Evolutionary conservation across 2,329 filamentous ascomycete species (phyloP), one percentile per base, ranked within the genome.

Genomic region (Fusarium chuoi): DNA sequence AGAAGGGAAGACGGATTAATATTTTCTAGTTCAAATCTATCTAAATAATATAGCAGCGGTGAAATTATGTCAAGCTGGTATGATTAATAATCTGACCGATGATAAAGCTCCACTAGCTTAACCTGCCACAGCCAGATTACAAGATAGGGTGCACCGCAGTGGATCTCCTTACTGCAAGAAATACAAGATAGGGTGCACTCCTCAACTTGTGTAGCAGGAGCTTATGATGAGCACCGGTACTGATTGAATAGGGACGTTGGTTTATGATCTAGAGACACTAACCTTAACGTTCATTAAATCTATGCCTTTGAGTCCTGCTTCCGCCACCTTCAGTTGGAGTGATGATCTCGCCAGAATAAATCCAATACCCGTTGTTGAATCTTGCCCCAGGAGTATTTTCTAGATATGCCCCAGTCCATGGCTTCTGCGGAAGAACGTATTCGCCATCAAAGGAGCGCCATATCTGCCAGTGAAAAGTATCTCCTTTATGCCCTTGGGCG

Each of bases 401-500:
- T 4, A 42, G 30, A 33, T 33, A 4, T 7, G 26, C 14, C n/a
- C 26, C 18, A 13, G 2, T 11, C 33, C 24, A 12, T 24, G 33
- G 42, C 9, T 4, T 14, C 20, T 17, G 6, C 8, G 38, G 39
- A 6, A 57, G 22, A 9, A 26, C 14, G 44, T 38, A 35, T 14
- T 20, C 15, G 9, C 28, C 54, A 9, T n/a, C 22, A 12, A 57
- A 30, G 10, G 8, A 13, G 14, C 52, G 60, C 51, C 60, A 62
- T 7, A 62, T 22, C 26, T 39, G 35, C 20, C 26, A 28, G 24
- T 55, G 35, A 12, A 22, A 28, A 7, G 15, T 7, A 2, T 4
- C 0, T 9, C 11, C 20, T 17, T n/a, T 8, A 15, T 28, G 24
- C 5, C 15, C 14, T n/a, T n/a, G 24, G 6, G 9, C 5, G 6